Evolutionary conservation across 305 asterid species (phyloP), one percentile per base, ranked within the genome.

Genomic region (Ajuga reptans): DNA sequence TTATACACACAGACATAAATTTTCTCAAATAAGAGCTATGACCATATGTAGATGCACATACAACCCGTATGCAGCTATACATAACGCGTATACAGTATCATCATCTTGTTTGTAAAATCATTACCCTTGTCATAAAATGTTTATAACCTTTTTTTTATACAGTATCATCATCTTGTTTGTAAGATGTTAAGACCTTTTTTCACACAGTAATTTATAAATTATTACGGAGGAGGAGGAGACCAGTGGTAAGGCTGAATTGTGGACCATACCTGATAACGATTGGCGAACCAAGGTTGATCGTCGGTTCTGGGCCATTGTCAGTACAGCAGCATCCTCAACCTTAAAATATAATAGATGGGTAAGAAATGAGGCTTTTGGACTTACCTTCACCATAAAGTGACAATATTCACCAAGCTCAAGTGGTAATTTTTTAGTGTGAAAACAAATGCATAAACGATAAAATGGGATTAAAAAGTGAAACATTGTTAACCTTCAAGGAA

Each of bases 241-340:
- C 16, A 33, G 60, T 62, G 52, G 47, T 18, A 34, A 61, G 73
- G 73, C 42, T 36, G 31, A 41, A 59, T 47, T 37, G 66, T 49
- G 64, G 58, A 58, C 67, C 79, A 75, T 86, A 89, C 96, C 98
- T 76, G 87, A 68, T 53, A 82, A 77, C 61, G 94, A 68, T 56
- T 89, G 97, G 70, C 92, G 96, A 69, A 89, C 81, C 75, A 86
- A 79, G 72, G 84, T 83, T 74, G 98, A 82, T 36, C 92, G 92
- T 24, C 98, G 81, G 46, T 72, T 81, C 75, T 89, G 99, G 37
- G 94, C 91, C 84, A 91, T 55, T 43, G 88, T 81, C 39, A 91
- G 80, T 68, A 82, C 85, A 86, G 85, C 91, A 79, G 98, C 99
- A 87, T 94, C 99, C 83, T 91, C 99, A 71, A 91, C 91, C 99